Conservation (phyloP, 768 basidiomycete species). For the Calocera viscosa region DNA sequence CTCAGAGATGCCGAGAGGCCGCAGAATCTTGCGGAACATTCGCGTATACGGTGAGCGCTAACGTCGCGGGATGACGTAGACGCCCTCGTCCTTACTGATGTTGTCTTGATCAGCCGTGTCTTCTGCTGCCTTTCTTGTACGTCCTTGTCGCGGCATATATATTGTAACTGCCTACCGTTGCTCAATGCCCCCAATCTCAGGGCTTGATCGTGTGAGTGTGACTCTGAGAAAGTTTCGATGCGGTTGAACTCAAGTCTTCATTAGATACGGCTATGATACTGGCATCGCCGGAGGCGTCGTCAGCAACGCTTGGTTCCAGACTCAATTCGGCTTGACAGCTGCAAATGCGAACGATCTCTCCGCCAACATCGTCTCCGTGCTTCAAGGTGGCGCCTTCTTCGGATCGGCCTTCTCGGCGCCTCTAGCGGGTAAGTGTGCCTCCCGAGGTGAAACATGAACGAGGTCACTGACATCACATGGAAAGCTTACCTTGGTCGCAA, state of each 20-base stretch:
- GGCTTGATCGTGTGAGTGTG: not conserved
- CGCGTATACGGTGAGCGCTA: not conserved
- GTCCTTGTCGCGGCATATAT: not conserved
- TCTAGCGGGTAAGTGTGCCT: constrained; percentile 10
- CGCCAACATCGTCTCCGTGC: constrained; percentile 66
- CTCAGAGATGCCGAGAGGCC: not conserved
- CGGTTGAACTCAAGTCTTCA: not conserved
- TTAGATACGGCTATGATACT: constrained; percentile 1
- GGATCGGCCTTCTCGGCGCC: not conserved
- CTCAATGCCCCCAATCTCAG: not conserved
- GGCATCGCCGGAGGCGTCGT: constrained; percentile 63
- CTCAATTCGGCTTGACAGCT: constrained; percentile 42
- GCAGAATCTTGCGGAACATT: not conserved
- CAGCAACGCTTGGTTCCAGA: constrained; percentile 44
- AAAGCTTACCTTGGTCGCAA: constrained; percentile 54
- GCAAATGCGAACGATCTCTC: constrained; percentile 33
- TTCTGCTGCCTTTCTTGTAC: not conserved
- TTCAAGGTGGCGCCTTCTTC: constrained; percentile 82
- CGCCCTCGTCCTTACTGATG: not conserved
- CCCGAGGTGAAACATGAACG: constrained; percentile 15
- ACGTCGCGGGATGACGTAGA: not conserved
- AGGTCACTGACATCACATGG: not conserved
- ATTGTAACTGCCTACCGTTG: not conserved
- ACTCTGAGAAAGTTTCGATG: not conserved
- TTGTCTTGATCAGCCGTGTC: not conserved